phyloP scores from a whole-genome alignment of 148 eudicot species.

The Heliosperma pusillum region DNA sequence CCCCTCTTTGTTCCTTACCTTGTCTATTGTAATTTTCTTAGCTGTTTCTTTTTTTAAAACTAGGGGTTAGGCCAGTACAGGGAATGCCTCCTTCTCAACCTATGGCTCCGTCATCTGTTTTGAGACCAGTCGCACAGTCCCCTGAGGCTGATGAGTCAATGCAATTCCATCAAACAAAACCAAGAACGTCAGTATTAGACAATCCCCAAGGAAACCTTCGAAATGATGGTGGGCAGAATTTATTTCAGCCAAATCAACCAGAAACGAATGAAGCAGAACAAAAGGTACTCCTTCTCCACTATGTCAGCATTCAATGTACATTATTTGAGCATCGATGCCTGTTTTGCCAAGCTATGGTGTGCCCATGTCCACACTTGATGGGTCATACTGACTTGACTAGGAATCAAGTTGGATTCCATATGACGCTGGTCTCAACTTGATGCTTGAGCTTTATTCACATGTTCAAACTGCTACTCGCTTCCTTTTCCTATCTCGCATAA shows the following conservation, averaged over 20 bases:
- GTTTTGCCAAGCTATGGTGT: background rate
- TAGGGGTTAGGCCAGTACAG: conserved; percentile 73
- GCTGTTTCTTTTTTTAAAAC: conserved; percentile 7
- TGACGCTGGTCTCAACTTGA: background rate
- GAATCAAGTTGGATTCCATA: background rate
- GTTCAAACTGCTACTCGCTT: background rate
- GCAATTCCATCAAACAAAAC: conserved; percentile 56
- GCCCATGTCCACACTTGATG: background rate
- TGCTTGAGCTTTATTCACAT: background rate
- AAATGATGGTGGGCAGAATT: conserved; percentile 48
- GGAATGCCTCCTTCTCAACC: conserved; percentile 54
- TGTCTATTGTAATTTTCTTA: background rate
- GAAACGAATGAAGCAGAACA: conserved; percentile 50
- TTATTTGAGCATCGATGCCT: background rate
- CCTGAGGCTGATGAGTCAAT: conserved; percentile 41
- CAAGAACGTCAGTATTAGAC: conserved; percentile 33
- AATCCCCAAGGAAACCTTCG: conserved; percentile 43
- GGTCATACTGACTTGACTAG: background rate
- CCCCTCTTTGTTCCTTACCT: conserved; percentile 1
- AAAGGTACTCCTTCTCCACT: conserved; percentile 41
- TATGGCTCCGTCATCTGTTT: conserved; percentile 45
- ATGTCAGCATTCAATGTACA: conserved; percentile 9
- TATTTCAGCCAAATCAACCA: conserved; percentile 31
- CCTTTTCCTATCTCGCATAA: background rate
- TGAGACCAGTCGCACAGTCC: conserved; percentile 53